Base-by-base conservation (phyloP, 2,329 filamentous ascomycete genomes). In the Colletotrichum melonis region DNA sequence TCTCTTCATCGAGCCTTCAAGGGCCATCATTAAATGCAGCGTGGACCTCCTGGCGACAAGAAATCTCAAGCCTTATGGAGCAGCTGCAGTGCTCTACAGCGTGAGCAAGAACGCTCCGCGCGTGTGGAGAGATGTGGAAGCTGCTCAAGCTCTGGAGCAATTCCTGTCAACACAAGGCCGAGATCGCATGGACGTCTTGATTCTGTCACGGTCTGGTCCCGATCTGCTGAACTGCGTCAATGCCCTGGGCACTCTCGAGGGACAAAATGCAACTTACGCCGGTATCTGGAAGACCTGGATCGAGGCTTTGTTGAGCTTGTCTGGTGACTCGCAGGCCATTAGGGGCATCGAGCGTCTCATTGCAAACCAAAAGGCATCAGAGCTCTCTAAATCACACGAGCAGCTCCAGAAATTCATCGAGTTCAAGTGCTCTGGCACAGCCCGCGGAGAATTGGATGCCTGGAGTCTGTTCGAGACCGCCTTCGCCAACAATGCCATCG, bases 151-250 rank as follows among this genome's bases (percentile, higher is more conserved):
- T 1, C 81, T 91, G 14, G 81, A 85, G 4, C 78, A 83, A 0
- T 81, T 87, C 19, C 81, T 91, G 2, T 80, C 81, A 2, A 75
- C 77, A 1, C 90, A 93, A 55, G 82, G 93, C 5, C 81, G 85
- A 24, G 83, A 89, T 1, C 85, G 92, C 73, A 84, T 93, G 16
- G 84, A 88, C 0, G 82, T 85, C 1, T 83, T 97, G 19, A 82
- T 95, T 3, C 82, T 88, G 2, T 95, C 94, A 0, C 90, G 93
- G 0, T 95, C 94, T 1, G 89, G 90, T 0, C 82, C 88, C 2
- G 88, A 92, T 63, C 81, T 98, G 0, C 84, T 95, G 8, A 89
- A 91, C 0, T 90, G 91, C 12, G 84, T 97, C 0, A 88, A 91
- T 60, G 81, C 88, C 0, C 84, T 92, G 54, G 87, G 88, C 1